Evolutionary conservation across 768 basidiomycete species (phyloP).

Genomic region (Mycena capillaripes): DNA sequence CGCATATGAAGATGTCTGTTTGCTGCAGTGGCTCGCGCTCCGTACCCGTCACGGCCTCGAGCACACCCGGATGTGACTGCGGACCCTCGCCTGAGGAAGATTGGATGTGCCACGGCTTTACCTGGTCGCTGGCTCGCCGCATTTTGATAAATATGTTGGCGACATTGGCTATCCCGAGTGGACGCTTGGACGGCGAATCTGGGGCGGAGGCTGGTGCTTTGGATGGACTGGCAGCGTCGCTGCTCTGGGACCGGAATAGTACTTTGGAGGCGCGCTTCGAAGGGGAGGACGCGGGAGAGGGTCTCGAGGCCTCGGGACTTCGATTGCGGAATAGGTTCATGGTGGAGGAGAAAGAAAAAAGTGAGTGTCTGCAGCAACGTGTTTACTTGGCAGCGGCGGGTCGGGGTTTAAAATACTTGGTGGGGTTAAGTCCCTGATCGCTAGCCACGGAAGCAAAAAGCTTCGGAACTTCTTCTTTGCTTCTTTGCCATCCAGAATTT

Average conservation of each 20-base stretch:
- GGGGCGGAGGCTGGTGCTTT: constrained; percentile 1
- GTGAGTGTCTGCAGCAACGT: constrained; percentile 7
- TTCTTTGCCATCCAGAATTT: background rate
- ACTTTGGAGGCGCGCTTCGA: constrained; percentile 12
- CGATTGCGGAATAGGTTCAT: constrained; percentile 30
- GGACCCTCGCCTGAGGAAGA: constrained; percentile 55
- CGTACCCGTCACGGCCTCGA: constrained; percentile 39
- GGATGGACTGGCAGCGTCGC: constrained; percentile 1
- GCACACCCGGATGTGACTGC: constrained; percentile 53
- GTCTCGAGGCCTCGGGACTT: constrained; percentile 13
- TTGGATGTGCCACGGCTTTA: constrained; percentile 45
- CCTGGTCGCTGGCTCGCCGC: constrained; percentile 53
- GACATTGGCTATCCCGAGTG: constrained; percentile 56
- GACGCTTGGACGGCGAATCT: constrained; percentile 25
- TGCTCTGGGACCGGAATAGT: constrained; percentile 18
- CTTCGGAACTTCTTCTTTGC: background rate
- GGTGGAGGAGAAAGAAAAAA: constrained; percentile 15
- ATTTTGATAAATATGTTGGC: constrained; percentile 70
- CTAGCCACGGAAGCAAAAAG: constrained; percentile 3
- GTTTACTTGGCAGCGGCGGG: constrained; percentile 13
- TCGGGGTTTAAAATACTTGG: constrained; percentile 1
- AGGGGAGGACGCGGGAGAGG: constrained; percentile 19
- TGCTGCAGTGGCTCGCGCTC: constrained; percentile 45
- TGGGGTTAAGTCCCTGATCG: background rate
- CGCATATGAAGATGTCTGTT: constrained; percentile 67